Percentiles rank a stretch among this genome's conserved stretches.
Evolutionary conservation across 2,329 filamentous ascomycete species (phyloP).

Genomic region (Cercospora sp.): DNA sequence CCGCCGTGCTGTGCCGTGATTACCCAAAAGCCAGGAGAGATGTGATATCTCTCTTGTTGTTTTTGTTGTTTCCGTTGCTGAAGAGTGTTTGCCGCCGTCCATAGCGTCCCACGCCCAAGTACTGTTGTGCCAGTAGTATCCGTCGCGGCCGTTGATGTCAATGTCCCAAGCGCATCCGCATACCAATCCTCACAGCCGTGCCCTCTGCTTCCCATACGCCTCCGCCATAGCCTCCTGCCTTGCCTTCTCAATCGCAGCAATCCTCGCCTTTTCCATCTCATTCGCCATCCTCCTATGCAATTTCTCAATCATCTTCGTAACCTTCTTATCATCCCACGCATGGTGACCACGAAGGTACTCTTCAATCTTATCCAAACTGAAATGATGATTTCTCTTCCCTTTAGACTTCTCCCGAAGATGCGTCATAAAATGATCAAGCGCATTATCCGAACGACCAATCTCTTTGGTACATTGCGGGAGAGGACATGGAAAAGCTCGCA

Average conservation of each 20-base stretch:
- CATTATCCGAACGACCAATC: slow-evolving; percentile 37
- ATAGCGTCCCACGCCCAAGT: neutral
- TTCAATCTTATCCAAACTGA: slow-evolving; percentile 15
- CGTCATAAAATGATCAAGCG: slow-evolving; percentile 37
- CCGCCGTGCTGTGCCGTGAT: neutral
- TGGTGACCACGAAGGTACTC: slow-evolving; percentile 71
- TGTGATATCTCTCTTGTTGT: neutral
- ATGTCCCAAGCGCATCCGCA: no score
- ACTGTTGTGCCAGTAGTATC: no score
- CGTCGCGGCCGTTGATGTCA: no score
- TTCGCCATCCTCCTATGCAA: slow-evolving; percentile 17
- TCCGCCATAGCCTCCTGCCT: neutral
- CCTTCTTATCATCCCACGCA: slow-evolving; percentile 74
- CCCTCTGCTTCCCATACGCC: neutral
- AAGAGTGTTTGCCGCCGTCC: slow-evolving; percentile 1
- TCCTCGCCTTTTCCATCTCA: slow-evolving; percentile 1
- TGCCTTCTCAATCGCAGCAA: neutral
- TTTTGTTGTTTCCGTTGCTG: neutral
- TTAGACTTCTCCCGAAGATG: slow-evolving; percentile 29
- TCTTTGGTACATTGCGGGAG: slow-evolving; percentile 25
- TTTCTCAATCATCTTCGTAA: slow-evolving; percentile 23
- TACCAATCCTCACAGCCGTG: neutral
- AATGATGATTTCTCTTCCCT: slow-evolving; percentile 34
- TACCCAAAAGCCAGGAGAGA: neutral
- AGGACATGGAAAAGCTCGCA: slow-evolving; percentile 30